Evolutionary conservation across 352 stramenopile genomes (phyloP), one percentile per base, ranked within the genome.

Genomic region (Phytopythium boreale): DNA sequence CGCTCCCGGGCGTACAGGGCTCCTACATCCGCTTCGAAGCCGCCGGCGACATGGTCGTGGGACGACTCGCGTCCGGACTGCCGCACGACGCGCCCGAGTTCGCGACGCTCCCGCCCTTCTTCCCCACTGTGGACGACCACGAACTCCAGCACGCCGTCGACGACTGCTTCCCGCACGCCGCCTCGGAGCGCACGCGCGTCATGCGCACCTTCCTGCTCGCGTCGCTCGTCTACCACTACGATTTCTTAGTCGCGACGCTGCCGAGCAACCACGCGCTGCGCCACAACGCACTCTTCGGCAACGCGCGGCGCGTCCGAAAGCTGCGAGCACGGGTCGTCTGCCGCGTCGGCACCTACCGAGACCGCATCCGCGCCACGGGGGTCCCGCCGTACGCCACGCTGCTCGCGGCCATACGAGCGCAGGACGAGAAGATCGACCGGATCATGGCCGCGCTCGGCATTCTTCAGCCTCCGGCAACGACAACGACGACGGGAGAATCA

Each of bases 1-100:
- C 24, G 29, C 22, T 72, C 1, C 29, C n/a, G 17, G 57, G 62
- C 27, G 66, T 68, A 24, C 61, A 69, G 63, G 46, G 63, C 31
- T 59, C 41, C 11, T 72, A 69, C 47, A 43, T 69, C 20, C 56
- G 66, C 1, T 70, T 64, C 44, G 59, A 73, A 50, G 53, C 44
- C 20, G 67, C 67, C 0, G 67, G 67, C 31, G 62, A 73, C 26
- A 64, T 63, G 59, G 10, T 52, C 20, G 58, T 73, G 19, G 67
- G 67, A 17, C 60, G 62, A 17, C 60, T 56, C 17, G 62, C 69
- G 10, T 2, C 43, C 49, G 67, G 67, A 9, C 41, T 72, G 7
- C 67, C 67, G 3, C 51, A 64, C 24, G 57, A 64, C 14, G 43
- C 17, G 0, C 62, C 67, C 4, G 51, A 61, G 26, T 72, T 69